Evolutionary conservation across 2,329 filamentous ascomycete genomes (phyloP).

Genomic region (Fusarium paranaense): DNA sequence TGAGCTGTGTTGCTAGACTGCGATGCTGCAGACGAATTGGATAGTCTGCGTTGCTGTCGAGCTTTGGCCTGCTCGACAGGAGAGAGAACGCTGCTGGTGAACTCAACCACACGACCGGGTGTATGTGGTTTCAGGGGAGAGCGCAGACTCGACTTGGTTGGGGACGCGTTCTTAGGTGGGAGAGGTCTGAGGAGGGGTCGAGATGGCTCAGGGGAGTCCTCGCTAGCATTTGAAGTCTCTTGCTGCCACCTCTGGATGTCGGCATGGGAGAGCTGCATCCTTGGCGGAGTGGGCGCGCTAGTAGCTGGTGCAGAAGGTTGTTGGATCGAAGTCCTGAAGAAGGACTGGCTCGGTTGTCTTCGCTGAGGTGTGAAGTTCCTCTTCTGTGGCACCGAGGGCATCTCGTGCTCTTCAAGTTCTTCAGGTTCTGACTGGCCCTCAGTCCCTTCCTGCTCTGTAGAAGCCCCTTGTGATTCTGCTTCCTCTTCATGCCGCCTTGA

Average conservation of each 20-base stretch:
- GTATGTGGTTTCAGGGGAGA: conserved; percentile 69
- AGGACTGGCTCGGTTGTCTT: conserved; percentile 49
- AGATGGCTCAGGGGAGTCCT: conserved; percentile 52
- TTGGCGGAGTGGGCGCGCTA: conserved; percentile 49
- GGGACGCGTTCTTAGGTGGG: conserved; percentile 64
- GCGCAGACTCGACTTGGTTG: conserved; percentile 67
- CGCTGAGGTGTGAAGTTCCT: conserved; percentile 61
- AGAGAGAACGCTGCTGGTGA: conserved; percentile 63
- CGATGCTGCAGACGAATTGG: conserved; percentile 38
- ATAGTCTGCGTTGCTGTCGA: conserved; percentile 47
- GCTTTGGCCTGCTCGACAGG: conserved; percentile 55
- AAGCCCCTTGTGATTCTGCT: background rate
- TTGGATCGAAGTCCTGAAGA: conserved; percentile 53
- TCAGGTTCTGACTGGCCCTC: conserved; percentile 4
- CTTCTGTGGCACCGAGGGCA: conserved; percentile 58
- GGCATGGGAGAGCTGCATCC: conserved; percentile 56
- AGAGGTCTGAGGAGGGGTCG: conserved; percentile 59
- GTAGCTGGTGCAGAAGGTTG: conserved; percentile 33
- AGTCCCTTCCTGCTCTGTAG: conserved; percentile 1
- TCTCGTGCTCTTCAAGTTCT: conserved; percentile 48
- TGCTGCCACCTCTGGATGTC: conserved; percentile 58
- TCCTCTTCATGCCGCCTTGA: conserved; percentile 14
- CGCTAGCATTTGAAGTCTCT: conserved; percentile 52
- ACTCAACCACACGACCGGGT: conserved; percentile 69
- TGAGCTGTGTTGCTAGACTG: conserved; percentile 25